phyloP scores from a whole-genome alignment of 345 rosid species.

The Lepidium aucheri region DNA sequence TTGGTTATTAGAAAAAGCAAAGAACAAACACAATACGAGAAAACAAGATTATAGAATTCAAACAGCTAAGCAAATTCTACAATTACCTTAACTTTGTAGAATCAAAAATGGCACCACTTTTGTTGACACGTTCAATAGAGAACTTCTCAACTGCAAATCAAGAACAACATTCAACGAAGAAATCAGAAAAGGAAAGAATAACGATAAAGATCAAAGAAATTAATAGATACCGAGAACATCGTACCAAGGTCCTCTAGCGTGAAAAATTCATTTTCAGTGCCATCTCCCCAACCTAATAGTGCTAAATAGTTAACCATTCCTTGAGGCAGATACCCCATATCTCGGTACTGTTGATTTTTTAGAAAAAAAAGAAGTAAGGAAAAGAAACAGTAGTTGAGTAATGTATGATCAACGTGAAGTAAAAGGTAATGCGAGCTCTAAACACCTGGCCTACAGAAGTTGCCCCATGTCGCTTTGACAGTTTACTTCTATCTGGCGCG shows the following conservation, averaged over 20 bases:
- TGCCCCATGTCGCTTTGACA: constrained; percentile 93
- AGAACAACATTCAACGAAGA: constrained; percentile 22
- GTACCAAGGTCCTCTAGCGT: constrained; percentile 73
- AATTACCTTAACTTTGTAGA: constrained; percentile 70
- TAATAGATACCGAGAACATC: constrained; percentile 14
- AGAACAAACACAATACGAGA: background rate
- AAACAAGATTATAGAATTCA: background rate
- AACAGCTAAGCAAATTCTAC: constrained; percentile 7
- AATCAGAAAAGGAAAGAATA: background rate
- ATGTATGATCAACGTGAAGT: background rate
- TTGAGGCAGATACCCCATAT: constrained; percentile 90
- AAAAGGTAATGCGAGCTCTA: constrained; percentile 6
- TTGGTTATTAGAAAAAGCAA: background rate
- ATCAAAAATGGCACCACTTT: constrained; percentile 84
- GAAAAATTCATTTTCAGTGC: constrained; percentile 94
- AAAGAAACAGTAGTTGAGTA: background rate
- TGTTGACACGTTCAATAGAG: constrained; percentile 76
- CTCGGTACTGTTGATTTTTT: constrained; percentile 52
- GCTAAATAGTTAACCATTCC: constrained; percentile 94
- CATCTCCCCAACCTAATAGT: constrained; percentile 98
- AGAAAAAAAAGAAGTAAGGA: background rate
- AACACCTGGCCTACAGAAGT: constrained; percentile 93
- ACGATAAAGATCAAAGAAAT: background rate
- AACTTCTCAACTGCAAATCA: constrained; percentile 65
- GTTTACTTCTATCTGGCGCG: constrained; percentile 90